phyloP scores from a whole-genome alignment of 2,329 filamentous ascomycete genomes.

The Fusarium cicatricum region DNA sequence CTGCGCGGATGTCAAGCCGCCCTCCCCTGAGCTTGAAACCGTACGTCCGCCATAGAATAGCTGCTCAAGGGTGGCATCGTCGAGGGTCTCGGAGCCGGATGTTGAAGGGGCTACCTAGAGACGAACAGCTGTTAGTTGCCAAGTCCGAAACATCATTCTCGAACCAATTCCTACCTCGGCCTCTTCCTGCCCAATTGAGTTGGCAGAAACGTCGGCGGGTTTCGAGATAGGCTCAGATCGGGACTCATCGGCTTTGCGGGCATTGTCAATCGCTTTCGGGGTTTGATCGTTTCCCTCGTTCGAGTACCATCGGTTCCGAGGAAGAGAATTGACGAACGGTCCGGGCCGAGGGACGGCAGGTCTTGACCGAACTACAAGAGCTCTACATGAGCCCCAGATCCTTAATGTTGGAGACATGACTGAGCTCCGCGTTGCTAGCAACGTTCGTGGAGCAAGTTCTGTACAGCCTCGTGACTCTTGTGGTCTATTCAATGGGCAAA shows the following conservation, averaged over 20 bases:
- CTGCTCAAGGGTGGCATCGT: conserved; percentile 49
- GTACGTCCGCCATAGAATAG: conserved; percentile 49
- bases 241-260: conserved; percentile 15
- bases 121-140: conserved; percentile 26
- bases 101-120: conserved; percentile 23
- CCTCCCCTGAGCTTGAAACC: conserved; percentile 41
- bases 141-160: conserved; percentile 7
- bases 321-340: conserved; percentile 34
- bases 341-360: conserved; percentile 38
- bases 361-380: conserved; percentile 44
- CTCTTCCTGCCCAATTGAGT: conserved; percentile 12
- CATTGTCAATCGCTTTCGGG: conserved; percentile 35
- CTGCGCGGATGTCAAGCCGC: conserved; percentile 53
- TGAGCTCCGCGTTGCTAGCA: conserved; percentile 42
- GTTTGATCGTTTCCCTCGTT: conserved; percentile 44
- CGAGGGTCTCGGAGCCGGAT: conserved; percentile 37
- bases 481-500: conserved; percentile 34
- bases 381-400: conserved; percentile 48
- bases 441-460: conserved; percentile 38
- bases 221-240: conserved; percentile 12
- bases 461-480: conserved; percentile 36
- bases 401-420: conserved; percentile 47
- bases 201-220: background rate
- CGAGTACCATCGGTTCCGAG: conserved; percentile 43
- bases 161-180: conserved; percentile 37